These are phyloP conservation scores for Mycena chlorophos DNA, from an alignment of 768 basidiomycete species.

Conservation along the genomic window DNA sequence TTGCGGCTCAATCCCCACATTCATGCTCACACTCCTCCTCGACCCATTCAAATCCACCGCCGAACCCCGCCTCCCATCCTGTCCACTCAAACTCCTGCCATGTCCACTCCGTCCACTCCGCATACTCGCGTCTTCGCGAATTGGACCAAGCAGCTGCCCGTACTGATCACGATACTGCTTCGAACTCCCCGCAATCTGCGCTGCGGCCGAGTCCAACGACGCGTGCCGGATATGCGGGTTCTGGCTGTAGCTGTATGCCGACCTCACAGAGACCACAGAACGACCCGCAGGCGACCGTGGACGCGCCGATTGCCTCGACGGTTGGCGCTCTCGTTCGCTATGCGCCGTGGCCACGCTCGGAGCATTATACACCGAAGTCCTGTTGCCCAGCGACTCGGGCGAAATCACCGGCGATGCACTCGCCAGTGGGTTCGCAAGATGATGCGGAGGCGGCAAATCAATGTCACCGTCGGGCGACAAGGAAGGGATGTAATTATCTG, in stretches of 20 bases:
- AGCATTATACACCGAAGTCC: neutral
- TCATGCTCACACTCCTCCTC: neutral
- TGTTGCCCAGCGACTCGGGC: neutral
- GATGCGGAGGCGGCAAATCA: conserved; percentile 20
- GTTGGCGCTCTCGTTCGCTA: neutral
- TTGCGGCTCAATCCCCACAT: neutral
- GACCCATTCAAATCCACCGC: too few relatives aligned
- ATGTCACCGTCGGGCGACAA: conserved; percentile 14
- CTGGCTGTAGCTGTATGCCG: neutral
- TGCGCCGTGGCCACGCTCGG: neutral
- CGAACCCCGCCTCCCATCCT: too few relatives aligned
- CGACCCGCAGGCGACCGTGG: conserved; percentile 19
- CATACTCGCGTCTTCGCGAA: conserved; percentile 13
- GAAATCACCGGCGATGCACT: neutral
- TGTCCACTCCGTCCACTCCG: conserved; percentile 7
- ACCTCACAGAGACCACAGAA: conserved; percentile 8
- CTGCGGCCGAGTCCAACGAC: conserved; percentile 15
- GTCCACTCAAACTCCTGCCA: conserved; percentile 1
- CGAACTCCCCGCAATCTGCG: neutral
- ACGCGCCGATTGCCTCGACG: conserved; percentile 13
- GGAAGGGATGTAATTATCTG: conserved; percentile 24
- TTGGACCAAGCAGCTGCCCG: conserved; percentile 10
- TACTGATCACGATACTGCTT: neutral
- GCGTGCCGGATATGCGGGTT: conserved; percentile 7
- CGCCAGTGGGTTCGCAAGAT: conserved; percentile 11